Base-by-base conservation (phyloP, 441 rosid genomes). In the Erodium trifolium region DNA sequence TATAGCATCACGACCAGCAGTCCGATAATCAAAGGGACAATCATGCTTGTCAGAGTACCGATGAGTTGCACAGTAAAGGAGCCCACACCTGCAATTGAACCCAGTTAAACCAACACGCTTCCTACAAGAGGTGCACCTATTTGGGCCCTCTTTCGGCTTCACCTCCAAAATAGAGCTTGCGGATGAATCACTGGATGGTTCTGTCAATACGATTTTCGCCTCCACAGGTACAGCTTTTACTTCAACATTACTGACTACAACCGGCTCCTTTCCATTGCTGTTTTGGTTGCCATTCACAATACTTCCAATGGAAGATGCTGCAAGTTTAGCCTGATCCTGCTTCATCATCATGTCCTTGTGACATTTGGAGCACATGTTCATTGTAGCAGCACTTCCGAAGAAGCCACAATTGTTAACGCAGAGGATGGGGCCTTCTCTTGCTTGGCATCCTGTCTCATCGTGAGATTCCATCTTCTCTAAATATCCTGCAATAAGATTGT, bases 31-130 rank as follows among this genome's bases (percentile, higher is more conserved):
- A 17, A 82, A 89, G 0, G 83, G 79, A 70, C 97, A 89, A 27
- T 77, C 78, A 35, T 89, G 97, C 41, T 85, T 86, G 77, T 91
- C 96, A 0, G 93, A 87, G 82, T 87, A 89, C 27, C 96, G 96
- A 72, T 91, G 93, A 59, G 73, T 71, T 16, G 84, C 82, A 69
- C 97, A 91, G 77, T 82, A 91, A 70, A 84, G 74, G 77, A 80
- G 70, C 13, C 92, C 91, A 2, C 97, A 91, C 71, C 82, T 82
- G 78, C 96, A 91, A 55, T 69, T 81, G 65, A 89, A 91, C 57
- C 91, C 92, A 1, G 86, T 82, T 67, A 89, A 70, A 10, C 96
- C 93, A 57, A 91, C 87, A 35, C 87, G 82, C 82, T 78, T 89
- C 59, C 69, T 67, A 78, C 91, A 88, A 18, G 74, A 73, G 41